A percentile compares a stretch with the other conserved stretches of the same genome.
These are phyloP conservation scores for Candida qinlingensis DNA, from an alignment of 805 yeast species.

Conservation along the genomic window DNA sequence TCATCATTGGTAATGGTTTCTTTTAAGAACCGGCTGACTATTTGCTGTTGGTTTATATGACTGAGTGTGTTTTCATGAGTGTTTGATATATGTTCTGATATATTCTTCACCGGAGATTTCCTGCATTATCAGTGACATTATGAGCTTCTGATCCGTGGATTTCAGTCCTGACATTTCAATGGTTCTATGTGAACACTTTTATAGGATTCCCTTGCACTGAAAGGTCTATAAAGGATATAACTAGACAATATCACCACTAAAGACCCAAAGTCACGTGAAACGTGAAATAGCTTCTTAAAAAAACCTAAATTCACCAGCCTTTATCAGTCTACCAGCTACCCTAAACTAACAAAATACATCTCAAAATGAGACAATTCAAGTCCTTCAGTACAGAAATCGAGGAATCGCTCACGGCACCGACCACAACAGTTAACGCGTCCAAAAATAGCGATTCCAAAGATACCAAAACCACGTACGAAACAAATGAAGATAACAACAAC, in stretches of 20 bases:
- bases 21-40: not conserved
- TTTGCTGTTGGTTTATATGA: not conserved
- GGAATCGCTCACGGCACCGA: constrained; percentile 14
- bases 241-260: too few species aligned
- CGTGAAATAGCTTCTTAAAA: too few species aligned
- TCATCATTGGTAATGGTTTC: not conserved
- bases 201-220: too few species aligned
- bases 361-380: constrained; percentile 15
- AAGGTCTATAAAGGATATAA: too few species aligned
- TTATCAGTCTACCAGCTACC: not conserved
- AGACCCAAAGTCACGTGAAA: too few species aligned
- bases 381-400: constrained; percentile 26
- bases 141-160: not conserved
- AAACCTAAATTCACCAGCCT: too few species aligned
- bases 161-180: not conserved
- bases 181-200: too few species aligned
- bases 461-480: not conserved
- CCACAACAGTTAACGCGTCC: not conserved
- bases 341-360: not conserved
- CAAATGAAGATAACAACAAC: not conserved
- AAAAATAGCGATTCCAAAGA: not conserved
- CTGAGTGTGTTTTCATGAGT: not conserved
- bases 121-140: not conserved
- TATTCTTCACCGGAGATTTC: not conserved
- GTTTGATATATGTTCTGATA: not conserved